A percentile compares a stretch with the other conserved stretches of the same genome.
These are phyloP conservation scores for Boechera retrofracta DNA, from an alignment of 345 rosid genomes.

Conservation along the genomic window DNA sequence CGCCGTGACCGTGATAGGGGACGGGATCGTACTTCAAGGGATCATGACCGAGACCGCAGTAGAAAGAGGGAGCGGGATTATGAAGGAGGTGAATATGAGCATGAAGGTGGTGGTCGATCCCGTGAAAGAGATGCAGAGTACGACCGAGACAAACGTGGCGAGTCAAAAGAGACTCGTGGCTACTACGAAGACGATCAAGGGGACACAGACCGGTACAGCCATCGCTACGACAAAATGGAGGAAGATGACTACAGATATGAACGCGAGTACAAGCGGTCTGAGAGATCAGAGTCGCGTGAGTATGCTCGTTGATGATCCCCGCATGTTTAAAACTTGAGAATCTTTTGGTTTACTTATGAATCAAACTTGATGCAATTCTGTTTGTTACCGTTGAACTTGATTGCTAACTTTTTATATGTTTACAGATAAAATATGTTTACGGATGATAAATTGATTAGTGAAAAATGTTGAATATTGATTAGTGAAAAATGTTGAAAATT, in stretches of 20 bases:
- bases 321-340: background rate
- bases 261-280: constrained; percentile 43
- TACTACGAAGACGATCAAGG: constrained; percentile 49
- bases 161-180: constrained; percentile 53
- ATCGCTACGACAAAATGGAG: constrained; percentile 61
- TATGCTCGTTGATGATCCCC: constrained; percentile 35
- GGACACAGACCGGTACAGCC: constrained; percentile 67
- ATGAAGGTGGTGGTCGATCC: constrained; percentile 58
- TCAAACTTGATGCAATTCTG: constrained; percentile 9
- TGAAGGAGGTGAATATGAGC: constrained; percentile 55
- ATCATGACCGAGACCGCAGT: constrained; percentile 54
- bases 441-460: no score
- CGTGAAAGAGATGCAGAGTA: constrained; percentile 69
- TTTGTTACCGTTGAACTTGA: constrained; percentile 2
- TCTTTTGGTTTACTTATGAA: background rate
- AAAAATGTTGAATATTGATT: no score
- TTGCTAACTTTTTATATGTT: background rate
- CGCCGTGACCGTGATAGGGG: constrained; percentile 60
- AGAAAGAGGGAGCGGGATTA: constrained; percentile 53
- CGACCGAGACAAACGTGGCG: constrained; percentile 56
- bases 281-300: constrained; percentile 39
- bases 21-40: constrained; percentile 53
- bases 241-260: constrained; percentile 63
- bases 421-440: no score
- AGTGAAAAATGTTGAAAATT: no score